Base-by-base conservation (phyloP, 805 yeast species). In the Candida fluviatilis region DNA sequence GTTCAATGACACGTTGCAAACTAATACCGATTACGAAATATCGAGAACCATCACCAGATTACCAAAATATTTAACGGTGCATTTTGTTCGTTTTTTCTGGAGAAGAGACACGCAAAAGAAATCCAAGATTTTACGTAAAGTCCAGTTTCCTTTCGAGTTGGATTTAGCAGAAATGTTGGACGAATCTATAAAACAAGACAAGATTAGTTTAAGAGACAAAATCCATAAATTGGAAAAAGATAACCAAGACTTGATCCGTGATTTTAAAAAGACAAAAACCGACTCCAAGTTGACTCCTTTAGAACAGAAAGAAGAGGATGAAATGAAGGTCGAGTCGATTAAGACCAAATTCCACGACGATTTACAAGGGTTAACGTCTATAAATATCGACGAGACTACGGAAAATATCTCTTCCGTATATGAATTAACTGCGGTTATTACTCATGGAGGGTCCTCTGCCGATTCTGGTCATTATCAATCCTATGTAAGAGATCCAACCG, bases 391-490 rank as follows among this genome's bases (percentile, higher is more conserved):
- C 2, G 52, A 50, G 12, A 64, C 71, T 6, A 86, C 90, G 14
- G 88, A 84, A 52, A 89, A 91, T 55, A 91, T 95, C 4, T 81
- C 95, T 0, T 87, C 93, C 1, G 76, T 93, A 27, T 93, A 93
- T 56, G 89, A 88, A 47, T 75, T 93, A 47, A 67, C 71, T 27
- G 88, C 95, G 2, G 77, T 93, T 17, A 78, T 93, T 42, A 88
- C 98, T 1, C 99, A 93, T 64, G 84, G 83, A 55, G 99, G 99
- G 35, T 81, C 96, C 5, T 80, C 90, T 31, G 96, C 98, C 0
- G 98, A 93, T 59, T 84, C 96, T 19, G 99, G 99, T 13, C 99
- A 93, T 63, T 93, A 93, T 62, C 97, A 90, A 64, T 81, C 91
- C 19, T 93, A 86, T 64, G 82, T 84, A 12, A 81, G 76, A 51